Percentiles rank a stretch among this genome's conserved stretches.
phyloP scores from a whole-genome alignment of 2,329 filamentous ascomycete species.

The Penicillium sp. region DNA sequence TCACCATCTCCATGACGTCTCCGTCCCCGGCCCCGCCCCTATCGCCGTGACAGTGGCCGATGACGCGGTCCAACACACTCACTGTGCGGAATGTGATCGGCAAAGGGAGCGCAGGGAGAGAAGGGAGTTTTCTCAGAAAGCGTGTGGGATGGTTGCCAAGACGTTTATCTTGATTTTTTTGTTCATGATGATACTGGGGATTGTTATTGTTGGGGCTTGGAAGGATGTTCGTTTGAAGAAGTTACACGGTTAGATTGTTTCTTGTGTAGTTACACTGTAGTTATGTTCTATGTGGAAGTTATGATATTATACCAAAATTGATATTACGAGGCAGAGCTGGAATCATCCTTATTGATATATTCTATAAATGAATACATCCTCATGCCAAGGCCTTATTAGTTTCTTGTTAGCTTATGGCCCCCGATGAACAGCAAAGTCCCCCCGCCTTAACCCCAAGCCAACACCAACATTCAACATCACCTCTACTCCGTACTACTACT shows the following conservation, averaged over 20 bases:
- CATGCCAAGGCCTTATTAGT: not conserved
- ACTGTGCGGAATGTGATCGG: conserved; percentile 19
- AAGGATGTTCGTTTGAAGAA: conserved; percentile 2
- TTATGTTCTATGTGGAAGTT: not conserved
- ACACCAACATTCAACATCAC: not conserved
- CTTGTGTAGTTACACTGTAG: too few relatives aligned
- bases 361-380: not conserved
- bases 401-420: not conserved
- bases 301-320: not conserved
- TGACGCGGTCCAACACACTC: conserved; percentile 5
- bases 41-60: not conserved
- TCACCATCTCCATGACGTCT: not conserved
- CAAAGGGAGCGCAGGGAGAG: conserved; percentile 12
- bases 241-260: not conserved
- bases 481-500: not conserved
- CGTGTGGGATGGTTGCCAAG: conserved; percentile 11
- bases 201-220: conserved; percentile 8
- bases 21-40: not conserved
- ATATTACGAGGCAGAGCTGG: too few relatives aligned
- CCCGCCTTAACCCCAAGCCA: too few relatives aligned
- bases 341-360: not conserved
- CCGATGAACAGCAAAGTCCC: not conserved
- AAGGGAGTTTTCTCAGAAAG: not conserved
- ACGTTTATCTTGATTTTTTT: conserved; percentile 13
- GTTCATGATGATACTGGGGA: conserved; percentile 16